phyloP scores from a whole-genome alignment of 345 rosid genomes.

The Murraya paniculata region DNA sequence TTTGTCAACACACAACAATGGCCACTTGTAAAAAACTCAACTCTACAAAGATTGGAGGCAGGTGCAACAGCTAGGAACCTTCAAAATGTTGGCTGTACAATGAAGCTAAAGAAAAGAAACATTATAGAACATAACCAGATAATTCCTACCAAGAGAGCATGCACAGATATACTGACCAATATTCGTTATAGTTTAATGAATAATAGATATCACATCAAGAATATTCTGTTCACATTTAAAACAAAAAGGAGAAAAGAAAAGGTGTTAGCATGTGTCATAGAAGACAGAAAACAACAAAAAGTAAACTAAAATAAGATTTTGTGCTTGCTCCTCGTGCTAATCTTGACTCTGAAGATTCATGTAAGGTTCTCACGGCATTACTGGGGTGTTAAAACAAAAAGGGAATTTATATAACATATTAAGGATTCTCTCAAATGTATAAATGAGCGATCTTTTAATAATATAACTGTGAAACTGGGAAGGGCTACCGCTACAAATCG shows the following conservation, averaged over 20 bases:
- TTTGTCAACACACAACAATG: constrained; percentile 20
- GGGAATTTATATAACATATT: neutral
- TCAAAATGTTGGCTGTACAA: constrained; percentile 27
- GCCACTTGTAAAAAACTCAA: neutral
- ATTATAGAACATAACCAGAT: neutral
- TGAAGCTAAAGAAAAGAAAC: constrained; percentile 16
- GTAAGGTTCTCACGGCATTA: neutral
- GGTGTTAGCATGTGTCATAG: constrained; percentile 1
- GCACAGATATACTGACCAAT: neutral
- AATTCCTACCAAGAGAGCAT: neutral
- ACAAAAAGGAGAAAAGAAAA: constrained; percentile 3
- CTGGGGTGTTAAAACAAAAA: neutral
- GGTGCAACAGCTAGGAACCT: constrained; percentile 45
- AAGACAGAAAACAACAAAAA: constrained; percentile 12
- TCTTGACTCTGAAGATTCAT: neutral
- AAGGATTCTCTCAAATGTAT: neutral
- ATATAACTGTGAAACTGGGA: neutral
- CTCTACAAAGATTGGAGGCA: constrained; percentile 9
- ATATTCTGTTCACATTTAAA: constrained; percentile 18
- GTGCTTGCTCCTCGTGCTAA: neutral
- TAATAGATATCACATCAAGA: neutral
- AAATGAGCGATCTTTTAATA: neutral
- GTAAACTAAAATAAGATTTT: neutral
- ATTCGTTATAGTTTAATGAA: neutral
- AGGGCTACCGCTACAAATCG: neutral